A percentile compares a stretch with the other conserved stretches of the same genome.
Conservation (phyloP, 2,329 filamentous ascomycete genomes). For the Scedosporium boydii region DNA sequence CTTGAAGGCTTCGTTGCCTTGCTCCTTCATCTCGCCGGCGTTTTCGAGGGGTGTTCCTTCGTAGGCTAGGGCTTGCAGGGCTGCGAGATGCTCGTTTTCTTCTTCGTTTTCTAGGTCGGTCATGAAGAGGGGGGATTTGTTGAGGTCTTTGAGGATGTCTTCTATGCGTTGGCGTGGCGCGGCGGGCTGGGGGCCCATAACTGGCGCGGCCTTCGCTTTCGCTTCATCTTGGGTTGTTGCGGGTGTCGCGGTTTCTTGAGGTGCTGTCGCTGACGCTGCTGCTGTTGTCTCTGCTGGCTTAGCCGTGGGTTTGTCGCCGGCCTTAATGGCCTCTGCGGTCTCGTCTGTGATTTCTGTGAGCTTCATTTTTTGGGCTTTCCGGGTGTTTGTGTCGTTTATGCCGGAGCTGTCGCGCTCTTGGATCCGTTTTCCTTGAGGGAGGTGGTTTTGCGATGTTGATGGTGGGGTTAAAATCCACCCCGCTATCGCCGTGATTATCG, state of each 20-base stretch:
- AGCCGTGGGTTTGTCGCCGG: slow-evolving; percentile 2
- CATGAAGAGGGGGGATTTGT: slow-evolving; percentile 82
- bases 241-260: neutral
- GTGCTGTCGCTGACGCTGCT: neutral
- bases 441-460: neutral
- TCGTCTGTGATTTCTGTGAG: neutral
- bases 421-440: neutral
- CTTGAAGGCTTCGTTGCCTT: slow-evolving; percentile 82
- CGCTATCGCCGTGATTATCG: neutral
- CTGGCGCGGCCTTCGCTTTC: slow-evolving; percentile 30
- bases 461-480: neutral
- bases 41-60: slow-evolving; percentile 85
- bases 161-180: slow-evolving; percentile 36
- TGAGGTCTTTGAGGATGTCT: slow-evolving; percentile 47
- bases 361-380: neutral
- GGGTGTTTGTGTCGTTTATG: no score
- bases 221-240: slow-evolving; percentile 21
- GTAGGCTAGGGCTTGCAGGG: slow-evolving; percentile 81
- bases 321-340: slow-evolving; percentile 2
- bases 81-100: slow-evolving; percentile 68
- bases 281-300: neutral
- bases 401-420: neutral
- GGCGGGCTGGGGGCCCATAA: slow-evolving; percentile 30
- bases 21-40: slow-evolving; percentile 74
- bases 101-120: slow-evolving; percentile 65